These are phyloP conservation scores for Mucor irregularis DNA, from an alignment of 371 early-diverging fungal species.

Conservation along the genomic window DNA sequence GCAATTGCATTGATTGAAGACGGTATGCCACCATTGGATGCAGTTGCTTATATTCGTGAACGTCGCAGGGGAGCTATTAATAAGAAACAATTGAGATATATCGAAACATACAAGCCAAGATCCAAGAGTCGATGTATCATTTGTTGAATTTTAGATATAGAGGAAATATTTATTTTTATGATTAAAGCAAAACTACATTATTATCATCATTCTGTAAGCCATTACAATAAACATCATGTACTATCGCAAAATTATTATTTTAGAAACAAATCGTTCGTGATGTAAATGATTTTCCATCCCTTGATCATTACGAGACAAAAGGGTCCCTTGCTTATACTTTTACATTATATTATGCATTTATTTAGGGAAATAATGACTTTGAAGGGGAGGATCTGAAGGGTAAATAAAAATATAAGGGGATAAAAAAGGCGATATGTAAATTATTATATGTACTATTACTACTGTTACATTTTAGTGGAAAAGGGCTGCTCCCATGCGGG, in stretches of 20 bases:
- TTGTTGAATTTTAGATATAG: conserved; percentile 10
- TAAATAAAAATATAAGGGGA: too few species aligned
- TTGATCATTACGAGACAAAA: too few species aligned
- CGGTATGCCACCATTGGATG: conserved; percentile 83
- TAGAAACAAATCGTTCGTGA: neutral
- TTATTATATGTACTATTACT: neutral
- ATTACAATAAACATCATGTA: too few species aligned
- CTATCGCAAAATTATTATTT: neutral
- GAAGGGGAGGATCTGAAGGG: neutral
- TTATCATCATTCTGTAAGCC: too few species aligned
- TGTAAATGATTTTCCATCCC: too few species aligned
- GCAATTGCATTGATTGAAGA: conserved; percentile 87
- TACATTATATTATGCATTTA: too few species aligned
- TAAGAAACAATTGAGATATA: conserved; percentile 77
- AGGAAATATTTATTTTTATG: too few species aligned
- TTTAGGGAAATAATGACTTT: neutral
- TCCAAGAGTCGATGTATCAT: conserved; percentile 49
- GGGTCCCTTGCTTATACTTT: too few species aligned
- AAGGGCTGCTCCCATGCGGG: conserved; percentile 2
- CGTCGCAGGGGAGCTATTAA: conserved; percentile 89
- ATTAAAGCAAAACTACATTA: too few species aligned
- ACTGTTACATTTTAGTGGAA: neutral
- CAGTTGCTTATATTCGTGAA: conserved; percentile 78
- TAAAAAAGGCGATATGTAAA: too few species aligned
- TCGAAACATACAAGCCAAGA: conserved; percentile 71